A percentile compares a stretch with the other conserved stretches of the same genome.
Conservation (phyloP, 768 basidiomycete genomes). For the Porphyrellus cyaneotinctus region DNA sequence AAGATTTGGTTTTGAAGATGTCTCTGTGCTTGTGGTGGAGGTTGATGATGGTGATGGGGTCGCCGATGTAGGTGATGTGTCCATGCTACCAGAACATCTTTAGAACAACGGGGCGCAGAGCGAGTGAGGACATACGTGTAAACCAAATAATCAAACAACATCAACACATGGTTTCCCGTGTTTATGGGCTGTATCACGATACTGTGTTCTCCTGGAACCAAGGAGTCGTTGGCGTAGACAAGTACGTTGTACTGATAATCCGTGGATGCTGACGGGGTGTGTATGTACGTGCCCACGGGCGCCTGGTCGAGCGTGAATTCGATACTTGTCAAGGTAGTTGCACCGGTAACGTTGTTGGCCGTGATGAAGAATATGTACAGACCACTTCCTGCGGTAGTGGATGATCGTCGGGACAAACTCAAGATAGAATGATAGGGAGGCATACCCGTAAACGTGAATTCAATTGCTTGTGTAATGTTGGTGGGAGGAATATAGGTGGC, state of each 20-base stretch:
- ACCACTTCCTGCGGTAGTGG: constrained; percentile 3
- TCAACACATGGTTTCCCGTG: neutral
- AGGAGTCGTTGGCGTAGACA: constrained; percentile 10
- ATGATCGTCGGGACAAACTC: neutral
- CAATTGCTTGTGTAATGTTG: neutral
- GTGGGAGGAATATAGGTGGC: neutral
- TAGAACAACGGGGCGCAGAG: neutral
- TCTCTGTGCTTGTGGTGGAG: neutral
- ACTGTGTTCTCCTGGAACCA: constrained; percentile 2
- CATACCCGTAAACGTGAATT: constrained; percentile 14
- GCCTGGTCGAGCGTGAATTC: constrained; percentile 9
- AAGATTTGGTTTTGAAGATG: neutral
- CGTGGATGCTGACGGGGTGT: neutral
- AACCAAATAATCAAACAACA: constrained; percentile 18
- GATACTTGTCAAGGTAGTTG: neutral
- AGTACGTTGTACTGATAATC: constrained; percentile 13
- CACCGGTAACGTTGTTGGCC: neutral
- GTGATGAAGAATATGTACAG: constrained; percentile 20
- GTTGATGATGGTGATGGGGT: neutral
- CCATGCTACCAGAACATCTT: neutral
- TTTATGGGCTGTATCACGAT: constrained; percentile 7
- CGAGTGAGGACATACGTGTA: constrained; percentile 12
- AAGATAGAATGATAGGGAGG: neutral
- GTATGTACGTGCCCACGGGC: neutral
- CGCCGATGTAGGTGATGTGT: neutral